Conservation (phyloP, 208 protist species). For the Crithidia thermophila region DNA sequence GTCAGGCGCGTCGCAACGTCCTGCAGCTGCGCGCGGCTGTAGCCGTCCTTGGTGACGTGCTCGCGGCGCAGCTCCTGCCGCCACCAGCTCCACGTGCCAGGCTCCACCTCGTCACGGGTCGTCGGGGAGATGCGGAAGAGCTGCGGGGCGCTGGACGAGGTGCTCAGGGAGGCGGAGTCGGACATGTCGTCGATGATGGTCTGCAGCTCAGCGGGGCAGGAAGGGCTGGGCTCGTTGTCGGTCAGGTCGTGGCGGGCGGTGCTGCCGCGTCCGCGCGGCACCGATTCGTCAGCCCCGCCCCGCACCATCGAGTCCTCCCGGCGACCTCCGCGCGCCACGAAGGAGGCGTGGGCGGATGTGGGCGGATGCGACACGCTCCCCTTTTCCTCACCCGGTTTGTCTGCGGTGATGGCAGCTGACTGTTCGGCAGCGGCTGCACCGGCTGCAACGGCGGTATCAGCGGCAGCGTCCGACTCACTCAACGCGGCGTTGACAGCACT, state of each 20-base stretch:
- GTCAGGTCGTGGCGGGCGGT: not conserved
- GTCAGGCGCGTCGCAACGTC: constrained; percentile 58
- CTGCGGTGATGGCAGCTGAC: too few species aligned
- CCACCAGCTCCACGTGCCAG: constrained; percentile 80
- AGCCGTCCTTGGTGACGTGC: constrained; percentile 67
- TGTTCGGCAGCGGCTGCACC: too few species aligned
- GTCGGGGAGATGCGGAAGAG: constrained; percentile 63
- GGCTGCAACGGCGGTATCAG: too few species aligned
- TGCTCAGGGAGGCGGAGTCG: constrained; percentile 16
- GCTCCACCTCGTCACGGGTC: constrained; percentile 26
- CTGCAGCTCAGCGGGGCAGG: constrained; percentile 25
- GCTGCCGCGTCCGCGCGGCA: not conserved
- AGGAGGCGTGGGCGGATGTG: too few species aligned
- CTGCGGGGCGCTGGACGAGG: constrained; percentile 57
- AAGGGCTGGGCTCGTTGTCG: constrained; percentile 1
- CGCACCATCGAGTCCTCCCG: too few species aligned
- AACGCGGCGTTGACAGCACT: not conserved
- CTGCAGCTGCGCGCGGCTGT: constrained; percentile 54
- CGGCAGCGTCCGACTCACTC: too few species aligned
- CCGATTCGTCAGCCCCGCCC: not conserved
- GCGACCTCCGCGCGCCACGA: too few species aligned
- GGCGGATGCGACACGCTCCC: too few species aligned
- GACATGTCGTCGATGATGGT: constrained; percentile 29
- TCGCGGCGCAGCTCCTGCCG: constrained; percentile 62
- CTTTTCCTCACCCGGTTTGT: too few species aligned